Evolutionary conservation across 2,329 filamentous ascomycete genomes (phyloP).

Genomic region (Paracoccidioides lutzii): DNA sequence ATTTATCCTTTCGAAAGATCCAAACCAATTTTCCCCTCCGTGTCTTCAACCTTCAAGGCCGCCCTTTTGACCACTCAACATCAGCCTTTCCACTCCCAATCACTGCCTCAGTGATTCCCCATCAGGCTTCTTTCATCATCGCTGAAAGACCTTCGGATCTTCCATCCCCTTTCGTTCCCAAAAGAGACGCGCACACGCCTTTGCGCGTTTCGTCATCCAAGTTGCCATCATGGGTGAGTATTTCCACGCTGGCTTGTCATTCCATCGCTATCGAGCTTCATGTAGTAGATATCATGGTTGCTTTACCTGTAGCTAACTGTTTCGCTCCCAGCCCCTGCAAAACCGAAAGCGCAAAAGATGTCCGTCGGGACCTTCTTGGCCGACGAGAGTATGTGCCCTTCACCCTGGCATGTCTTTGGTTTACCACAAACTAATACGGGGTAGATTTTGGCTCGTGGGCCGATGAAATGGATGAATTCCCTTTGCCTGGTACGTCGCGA

Average conservation of each 20-base stretch:
- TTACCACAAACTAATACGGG: slow-evolving; percentile 16
- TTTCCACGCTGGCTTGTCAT: slow-evolving; percentile 6
- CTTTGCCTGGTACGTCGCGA: slow-evolving; percentile 53
- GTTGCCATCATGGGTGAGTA: slow-evolving; percentile 49
- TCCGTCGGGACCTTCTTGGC: slow-evolving; percentile 90
- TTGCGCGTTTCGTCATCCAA: slow-evolving; percentile 27
- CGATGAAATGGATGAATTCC: slow-evolving; percentile 89
- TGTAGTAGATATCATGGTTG: background rate
- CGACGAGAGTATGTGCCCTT: slow-evolving; percentile 61
- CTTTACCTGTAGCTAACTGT: slow-evolving; percentile 8
- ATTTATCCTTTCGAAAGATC: slow-evolving; percentile 10
- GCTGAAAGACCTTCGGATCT: slow-evolving; percentile 15
- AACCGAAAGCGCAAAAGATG: slow-evolving; percentile 93
- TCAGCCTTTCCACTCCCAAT: slow-evolving; percentile 6
- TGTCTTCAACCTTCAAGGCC: slow-evolving; percentile 4
- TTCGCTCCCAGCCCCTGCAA: slow-evolving; percentile 61
- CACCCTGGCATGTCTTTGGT: slow-evolving; percentile 8
- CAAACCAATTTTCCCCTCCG: slow-evolving; percentile 9
- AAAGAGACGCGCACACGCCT: slow-evolving; percentile 29
- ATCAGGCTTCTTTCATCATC: slow-evolving; percentile 9
- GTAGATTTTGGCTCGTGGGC: slow-evolving; percentile 83
- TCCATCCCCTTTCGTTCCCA: slow-evolving; percentile 14
- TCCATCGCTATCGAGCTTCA: background rate
- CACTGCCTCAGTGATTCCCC: slow-evolving; percentile 13
- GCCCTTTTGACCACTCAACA: background rate